These are phyloP conservation scores for Trifolium dubium DNA, from an alignment of 306 rosid species.

Conservation along the genomic window DNA sequence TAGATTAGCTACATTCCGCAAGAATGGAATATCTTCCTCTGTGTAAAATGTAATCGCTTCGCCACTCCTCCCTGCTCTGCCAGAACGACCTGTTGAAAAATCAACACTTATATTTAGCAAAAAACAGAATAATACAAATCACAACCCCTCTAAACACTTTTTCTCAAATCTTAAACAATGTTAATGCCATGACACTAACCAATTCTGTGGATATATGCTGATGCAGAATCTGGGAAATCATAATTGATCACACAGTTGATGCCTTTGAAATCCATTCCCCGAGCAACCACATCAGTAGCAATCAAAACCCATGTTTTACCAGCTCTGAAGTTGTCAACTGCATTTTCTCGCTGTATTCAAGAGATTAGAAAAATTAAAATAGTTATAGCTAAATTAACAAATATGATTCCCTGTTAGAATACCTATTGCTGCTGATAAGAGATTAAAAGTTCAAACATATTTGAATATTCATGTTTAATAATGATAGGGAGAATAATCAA, in stretches of 20 bases:
- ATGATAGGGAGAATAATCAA: slow-evolving; percentile 25
- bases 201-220: slow-evolving; percentile 89
- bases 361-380: slow-evolving; percentile 24
- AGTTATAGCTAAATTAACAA: slow-evolving; percentile 23
- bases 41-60: slow-evolving; percentile 91
- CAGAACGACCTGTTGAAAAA: slow-evolving; percentile 79
- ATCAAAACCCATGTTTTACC: slow-evolving; percentile 96
- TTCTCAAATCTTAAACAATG: slow-evolving; percentile 24
- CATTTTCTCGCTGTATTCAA: slow-evolving; percentile 77
- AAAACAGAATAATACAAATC: slow-evolving; percentile 5
- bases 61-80: slow-evolving; percentile 95
- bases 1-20: slow-evolving; percentile 79
- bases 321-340: slow-evolving; percentile 86
- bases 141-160: slow-evolving; percentile 17
- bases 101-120: slow-evolving; percentile 30
- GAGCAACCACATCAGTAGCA: slow-evolving; percentile 96
- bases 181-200: slow-evolving; percentile 56
- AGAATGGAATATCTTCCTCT: slow-evolving; percentile 77
- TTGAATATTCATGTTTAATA: neutral
- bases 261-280: slow-evolving; percentile 98
- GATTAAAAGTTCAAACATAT: slow-evolving; percentile 1
- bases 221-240: slow-evolving; percentile 92
- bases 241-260: slow-evolving; percentile 88
- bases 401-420: neutral
- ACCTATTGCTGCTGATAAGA: slow-evolving; percentile 14